phyloP scores from a whole-genome alignment of 2,329 filamentous ascomycete species.

The Epichloe gansuensis region DNA sequence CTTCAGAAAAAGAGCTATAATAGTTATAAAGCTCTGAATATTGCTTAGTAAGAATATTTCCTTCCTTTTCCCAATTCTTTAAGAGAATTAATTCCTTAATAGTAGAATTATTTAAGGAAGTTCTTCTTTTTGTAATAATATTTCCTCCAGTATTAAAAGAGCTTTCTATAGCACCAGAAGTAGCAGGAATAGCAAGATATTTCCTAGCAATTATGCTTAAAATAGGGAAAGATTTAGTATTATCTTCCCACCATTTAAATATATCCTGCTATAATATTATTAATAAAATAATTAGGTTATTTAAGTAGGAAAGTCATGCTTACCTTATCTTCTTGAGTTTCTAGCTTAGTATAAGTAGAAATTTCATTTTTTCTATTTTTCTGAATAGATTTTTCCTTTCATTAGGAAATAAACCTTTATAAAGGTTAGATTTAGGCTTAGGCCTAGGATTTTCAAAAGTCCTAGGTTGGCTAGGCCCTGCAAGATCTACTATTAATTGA shows the following conservation, averaged over 20 bases:
- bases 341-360: not conserved
- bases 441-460: no score
- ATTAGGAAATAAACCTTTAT: not conserved
- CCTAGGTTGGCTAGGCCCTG: no score
- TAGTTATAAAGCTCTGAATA: not conserved
- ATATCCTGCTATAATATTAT: not conserved
- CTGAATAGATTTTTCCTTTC: not conserved
- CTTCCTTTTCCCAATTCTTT: not conserved
- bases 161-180: not conserved
- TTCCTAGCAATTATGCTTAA: not conserved
- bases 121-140: not conserved
- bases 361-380: not conserved
- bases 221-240: not conserved
- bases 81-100: not conserved
- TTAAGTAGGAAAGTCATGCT: not conserved
- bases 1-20: not conserved
- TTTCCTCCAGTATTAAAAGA: not conserved
- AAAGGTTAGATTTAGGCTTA: no score
- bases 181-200: not conserved
- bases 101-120: not conserved
- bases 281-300: not conserved
- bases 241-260: not conserved
- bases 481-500: no score
- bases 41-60: not conserved
- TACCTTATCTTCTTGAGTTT: not conserved